phyloP scores from a whole-genome alignment of 441 rosid species.

The Eruca vesicaria region DNA sequence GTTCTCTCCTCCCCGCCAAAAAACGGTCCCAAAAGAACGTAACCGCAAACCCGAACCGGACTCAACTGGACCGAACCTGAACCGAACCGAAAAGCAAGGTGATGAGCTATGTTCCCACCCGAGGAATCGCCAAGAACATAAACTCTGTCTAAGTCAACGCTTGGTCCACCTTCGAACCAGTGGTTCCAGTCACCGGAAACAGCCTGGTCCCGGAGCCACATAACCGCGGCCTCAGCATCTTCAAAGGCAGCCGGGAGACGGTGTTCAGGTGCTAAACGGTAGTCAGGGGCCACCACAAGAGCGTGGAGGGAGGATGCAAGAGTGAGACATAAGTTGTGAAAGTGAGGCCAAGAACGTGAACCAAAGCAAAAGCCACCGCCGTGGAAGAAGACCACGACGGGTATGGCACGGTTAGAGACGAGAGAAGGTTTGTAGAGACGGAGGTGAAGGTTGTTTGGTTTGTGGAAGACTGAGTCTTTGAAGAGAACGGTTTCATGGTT shows the following conservation, averaged over 20 bases:
- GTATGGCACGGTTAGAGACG: constrained; percentile 16
- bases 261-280: constrained; percentile 78
- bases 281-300: constrained; percentile 65
- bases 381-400: constrained; percentile 58
- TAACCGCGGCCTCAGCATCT: constrained; percentile 45
- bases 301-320: constrained; percentile 59
- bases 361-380: constrained; percentile 92
- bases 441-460: constrained; percentile 52
- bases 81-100: constrained; percentile 57
- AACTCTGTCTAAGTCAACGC: constrained; percentile 59
- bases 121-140: constrained; percentile 84
- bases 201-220: constrained; percentile 57
- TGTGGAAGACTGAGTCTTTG: constrained; percentile 62
- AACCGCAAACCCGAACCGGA: constrained; percentile 75
- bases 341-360: constrained; percentile 67
- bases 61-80: constrained; percentile 36
- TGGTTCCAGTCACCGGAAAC: constrained; percentile 33
- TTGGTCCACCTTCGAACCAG: constrained; percentile 43
- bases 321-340: constrained; percentile 64
- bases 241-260: constrained; percentile 78
- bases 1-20: constrained; percentile 85
- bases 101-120: constrained; percentile 87
- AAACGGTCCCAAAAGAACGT: constrained; percentile 75
- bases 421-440: constrained; percentile 70
- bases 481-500: constrained; percentile 44